Evolutionary conservation across 768 basidiomycete species (phyloP), one percentile per base, ranked within the genome.

Genomic region (Xerocomus brunneocitrinus): DNA sequence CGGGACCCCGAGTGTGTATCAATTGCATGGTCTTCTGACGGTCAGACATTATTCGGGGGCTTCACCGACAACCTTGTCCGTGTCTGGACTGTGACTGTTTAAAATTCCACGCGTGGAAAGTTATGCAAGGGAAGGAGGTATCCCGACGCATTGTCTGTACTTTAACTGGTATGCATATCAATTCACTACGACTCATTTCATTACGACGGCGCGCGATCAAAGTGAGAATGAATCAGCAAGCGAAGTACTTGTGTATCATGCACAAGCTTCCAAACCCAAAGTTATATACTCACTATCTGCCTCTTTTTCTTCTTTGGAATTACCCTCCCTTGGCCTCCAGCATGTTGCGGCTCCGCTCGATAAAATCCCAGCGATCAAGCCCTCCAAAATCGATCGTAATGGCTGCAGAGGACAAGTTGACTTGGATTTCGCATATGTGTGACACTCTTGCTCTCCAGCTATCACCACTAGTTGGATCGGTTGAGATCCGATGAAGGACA

Each of bases 11-110:
- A 97, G 74, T 94, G 91, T 72, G 88, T 95, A 42, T 98, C 95
- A 48, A 90, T 98, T 63, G 91, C 97, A 57, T 99, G 97, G 97
- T 97, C 94, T 51, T 87, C 95, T 44, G 95, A 97, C 72, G 97
- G 97, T 53, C 93, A 97, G 77, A 95, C 91, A 49, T 81, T 99
- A 56, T 98, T 95, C 71, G 93, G 89, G 73, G 95, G 95, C 55
- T 95, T 93, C 83, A 91, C 91, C 50, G 95, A 98, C 75, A 88
- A 95, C 77, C 80, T 83, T 60, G 85, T 97, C 70, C 89, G 92
- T 61, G 90, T 93, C 71, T 95, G 90, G 91, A 87, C 84, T 65
- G 91, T 95, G 60, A 80, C 79, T 53, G 67, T 75, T 66, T 79
- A 72, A 68, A 68, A 66, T 54, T 49, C 45, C 55, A 48, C 32